Evolutionary conservation across 2,329 filamentous ascomycete genomes (phyloP).

Genomic region (Colletotrichum sp.): DNA sequence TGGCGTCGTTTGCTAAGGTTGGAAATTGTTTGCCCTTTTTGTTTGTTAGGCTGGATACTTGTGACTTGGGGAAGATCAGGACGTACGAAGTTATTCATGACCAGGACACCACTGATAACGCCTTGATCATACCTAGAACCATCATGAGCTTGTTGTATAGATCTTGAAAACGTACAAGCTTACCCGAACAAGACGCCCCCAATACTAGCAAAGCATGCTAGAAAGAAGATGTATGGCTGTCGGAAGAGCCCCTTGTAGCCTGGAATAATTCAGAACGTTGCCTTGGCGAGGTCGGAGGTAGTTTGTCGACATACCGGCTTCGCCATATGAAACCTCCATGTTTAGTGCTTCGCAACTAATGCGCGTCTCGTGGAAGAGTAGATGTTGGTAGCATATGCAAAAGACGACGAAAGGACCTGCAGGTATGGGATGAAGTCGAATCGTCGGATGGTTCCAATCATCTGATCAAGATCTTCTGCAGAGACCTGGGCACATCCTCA

Average conservation of each 20-base stretch:
- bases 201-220: slow-evolving; percentile 2
- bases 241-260: not conserved
- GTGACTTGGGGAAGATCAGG: slow-evolving; percentile 34
- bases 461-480: not conserved
- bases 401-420: not conserved
- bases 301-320: not conserved
- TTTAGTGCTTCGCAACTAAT: not conserved
- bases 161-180: too few relatives aligned
- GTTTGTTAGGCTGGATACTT: not conserved
- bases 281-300: fast-evolving
- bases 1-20: not conserved
- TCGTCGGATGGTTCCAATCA: not conserved
- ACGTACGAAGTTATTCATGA: slow-evolving; percentile 47
- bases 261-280: not conserved
- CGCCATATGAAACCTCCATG: not conserved
- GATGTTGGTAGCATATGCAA: not conserved
- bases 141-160: too few relatives aligned
- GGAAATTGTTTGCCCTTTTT: not conserved
- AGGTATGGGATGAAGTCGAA: not conserved
- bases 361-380: not conserved
- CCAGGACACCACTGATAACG: slow-evolving; percentile 50
- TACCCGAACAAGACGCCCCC: not conserved
- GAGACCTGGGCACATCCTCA: not conserved
- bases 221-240: not conserved
- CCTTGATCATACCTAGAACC: slow-evolving; percentile 55